Conservation (phyloP, 129 eudicot species). For the Solidago caesia region DNA sequence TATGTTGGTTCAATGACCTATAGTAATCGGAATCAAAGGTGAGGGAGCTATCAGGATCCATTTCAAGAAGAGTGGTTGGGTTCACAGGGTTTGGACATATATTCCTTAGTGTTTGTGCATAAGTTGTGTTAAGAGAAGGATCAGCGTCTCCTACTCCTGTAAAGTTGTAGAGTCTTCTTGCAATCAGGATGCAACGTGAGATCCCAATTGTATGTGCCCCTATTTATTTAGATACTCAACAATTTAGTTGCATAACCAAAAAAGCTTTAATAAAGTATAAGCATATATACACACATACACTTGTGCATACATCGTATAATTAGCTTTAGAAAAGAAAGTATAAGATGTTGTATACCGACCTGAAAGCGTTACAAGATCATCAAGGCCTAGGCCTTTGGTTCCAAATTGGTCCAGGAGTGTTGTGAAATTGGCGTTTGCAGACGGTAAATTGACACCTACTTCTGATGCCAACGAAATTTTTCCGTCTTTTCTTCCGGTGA, state of each 20-base stretch:
- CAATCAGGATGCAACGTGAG: constrained; percentile 44
- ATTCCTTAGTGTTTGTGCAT: constrained; percentile 34
- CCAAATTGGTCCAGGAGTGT: constrained; percentile 34
- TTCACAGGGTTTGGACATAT: constrained; percentile 40
- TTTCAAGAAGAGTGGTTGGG: constrained; percentile 41
- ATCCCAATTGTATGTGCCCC: constrained; percentile 71
- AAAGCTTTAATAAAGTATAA: too few relatives aligned
- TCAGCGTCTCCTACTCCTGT: constrained; percentile 57
- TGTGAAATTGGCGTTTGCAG: constrained; percentile 49
- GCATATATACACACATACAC: not conserved
- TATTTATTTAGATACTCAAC: constrained; percentile 12
- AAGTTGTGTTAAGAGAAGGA: constrained; percentile 48
- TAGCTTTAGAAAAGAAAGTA: not conserved
- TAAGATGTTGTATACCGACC: constrained; percentile 27
- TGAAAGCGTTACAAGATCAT: constrained; percentile 60
- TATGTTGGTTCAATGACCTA: constrained; percentile 23
- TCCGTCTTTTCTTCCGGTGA: constrained; percentile 69
- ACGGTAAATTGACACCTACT: constrained; percentile 45
- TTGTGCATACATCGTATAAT: not conserved
- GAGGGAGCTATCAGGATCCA: constrained; percentile 52
- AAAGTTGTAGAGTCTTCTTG: constrained; percentile 62
- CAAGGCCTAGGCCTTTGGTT: constrained; percentile 31
- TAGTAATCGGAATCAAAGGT: constrained; percentile 48
- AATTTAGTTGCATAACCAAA: constrained; percentile 7
- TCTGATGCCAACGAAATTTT: constrained; percentile 43